Conservation (phyloP, 441 rosid species). For the Hura crepitans region DNA sequence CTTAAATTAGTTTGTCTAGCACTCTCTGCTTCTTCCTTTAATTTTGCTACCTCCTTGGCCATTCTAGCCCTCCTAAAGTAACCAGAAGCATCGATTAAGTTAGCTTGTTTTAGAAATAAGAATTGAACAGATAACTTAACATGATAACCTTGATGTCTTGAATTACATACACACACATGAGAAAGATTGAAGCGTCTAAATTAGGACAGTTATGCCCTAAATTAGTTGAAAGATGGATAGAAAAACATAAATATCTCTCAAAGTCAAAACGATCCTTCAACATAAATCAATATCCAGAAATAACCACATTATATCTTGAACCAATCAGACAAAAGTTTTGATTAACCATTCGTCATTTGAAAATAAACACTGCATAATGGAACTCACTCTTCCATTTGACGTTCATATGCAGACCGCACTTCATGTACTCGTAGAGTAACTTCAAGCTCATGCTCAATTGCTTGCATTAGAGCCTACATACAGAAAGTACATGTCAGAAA, state of each 20-base stretch:
- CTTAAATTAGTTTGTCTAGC: constrained; percentile 55
- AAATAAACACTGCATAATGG: not conserved
- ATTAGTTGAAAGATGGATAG: not conserved
- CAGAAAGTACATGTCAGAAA: constrained; percentile 14
- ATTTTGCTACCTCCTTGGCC: constrained; percentile 76
- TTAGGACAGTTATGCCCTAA: not conserved
- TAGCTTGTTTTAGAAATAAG: constrained; percentile 1
- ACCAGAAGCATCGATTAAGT: constrained; percentile 22
- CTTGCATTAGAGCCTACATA: constrained; percentile 76
- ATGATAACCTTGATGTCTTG: not conserved
- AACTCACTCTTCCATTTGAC: constrained; percentile 94
- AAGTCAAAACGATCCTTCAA: not conserved
- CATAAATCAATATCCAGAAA: not conserved
- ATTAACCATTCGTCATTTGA: not conserved
- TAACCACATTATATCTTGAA: not conserved
- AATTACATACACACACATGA: not conserved
- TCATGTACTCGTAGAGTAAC: constrained; percentile 84
- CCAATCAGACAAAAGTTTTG: not conserved
- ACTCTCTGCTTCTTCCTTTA: constrained; percentile 71
- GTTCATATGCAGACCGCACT: constrained; percentile 87
- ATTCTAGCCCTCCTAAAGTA: constrained; percentile 76
- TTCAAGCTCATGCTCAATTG: constrained; percentile 96
- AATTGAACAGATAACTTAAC: not conserved
- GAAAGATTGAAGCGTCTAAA: not conserved
- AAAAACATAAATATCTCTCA: not conserved